Conservation (phyloP, 2,329 filamentous ascomycete genomes). For the Leptodontidium sp. region DNA sequence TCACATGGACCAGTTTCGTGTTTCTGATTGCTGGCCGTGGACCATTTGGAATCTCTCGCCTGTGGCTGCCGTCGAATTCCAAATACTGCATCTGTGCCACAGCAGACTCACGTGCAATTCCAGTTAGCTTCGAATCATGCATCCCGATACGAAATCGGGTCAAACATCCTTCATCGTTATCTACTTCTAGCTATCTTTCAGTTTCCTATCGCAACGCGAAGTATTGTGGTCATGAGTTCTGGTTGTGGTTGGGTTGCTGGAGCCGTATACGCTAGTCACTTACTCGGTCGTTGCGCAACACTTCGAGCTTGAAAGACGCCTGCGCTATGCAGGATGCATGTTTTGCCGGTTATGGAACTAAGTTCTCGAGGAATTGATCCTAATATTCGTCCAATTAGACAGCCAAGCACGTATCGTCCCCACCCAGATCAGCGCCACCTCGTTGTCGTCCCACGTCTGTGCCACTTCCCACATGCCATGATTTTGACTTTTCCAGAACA, state of each 20-base stretch:
- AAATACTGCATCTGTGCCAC: conserved; percentile 11
- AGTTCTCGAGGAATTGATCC: not conserved
- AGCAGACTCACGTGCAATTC: not conserved
- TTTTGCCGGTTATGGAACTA: not conserved
- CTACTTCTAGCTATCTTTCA: not conserved
- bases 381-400: not conserved
- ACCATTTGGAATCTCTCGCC: conserved; percentile 15
- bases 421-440: conserved; percentile 7
- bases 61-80: conserved; percentile 8
- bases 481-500: not conserved
- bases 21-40: not conserved
- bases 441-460: conserved; percentile 13
- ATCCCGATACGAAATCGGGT: not conserved
- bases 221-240: not conserved
- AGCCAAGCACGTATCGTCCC: too few relatives aligned
- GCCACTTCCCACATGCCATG: not conserved
- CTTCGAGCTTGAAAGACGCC: not conserved
- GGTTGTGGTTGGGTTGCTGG: not conserved
- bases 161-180: not conserved
- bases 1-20: not conserved
- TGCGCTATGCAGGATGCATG: not conserved
- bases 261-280: not conserved
- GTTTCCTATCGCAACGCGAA: too few relatives aligned
- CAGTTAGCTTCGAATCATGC: not conserved
- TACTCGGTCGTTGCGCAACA: not conserved